A percentile compares a stretch with the other conserved stretches of the same genome.
Conservation (phyloP, 2,329 filamentous ascomycete species). For the Calonectria pseudoturangicola region DNA sequence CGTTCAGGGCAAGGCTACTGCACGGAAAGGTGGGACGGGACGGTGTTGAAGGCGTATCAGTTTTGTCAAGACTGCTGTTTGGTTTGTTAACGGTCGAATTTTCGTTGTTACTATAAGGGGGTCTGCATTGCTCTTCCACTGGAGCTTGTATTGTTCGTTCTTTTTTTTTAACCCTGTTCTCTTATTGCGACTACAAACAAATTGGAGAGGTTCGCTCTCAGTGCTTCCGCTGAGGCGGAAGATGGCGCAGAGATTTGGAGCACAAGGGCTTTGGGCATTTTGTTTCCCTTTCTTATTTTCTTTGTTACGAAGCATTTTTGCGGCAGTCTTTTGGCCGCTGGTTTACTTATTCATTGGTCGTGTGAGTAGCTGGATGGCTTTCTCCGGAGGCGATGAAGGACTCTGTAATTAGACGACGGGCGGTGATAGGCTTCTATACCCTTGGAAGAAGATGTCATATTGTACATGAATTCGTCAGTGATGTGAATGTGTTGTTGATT, state of each 20-base stretch:
- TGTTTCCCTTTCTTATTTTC: conserved; percentile 49
- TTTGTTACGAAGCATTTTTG: conserved; percentile 61
- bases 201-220: conserved; percentile 42
- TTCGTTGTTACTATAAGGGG: conserved; percentile 46
- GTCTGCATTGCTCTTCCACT: conserved; percentile 47
- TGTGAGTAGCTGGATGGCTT: conserved; percentile 34
- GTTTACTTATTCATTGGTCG: conserved; percentile 44
- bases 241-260: conserved; percentile 34
- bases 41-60: conserved; percentile 58
- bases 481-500: conserved; percentile 11
- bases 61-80: conserved; percentile 54
- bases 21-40: conserved; percentile 48
- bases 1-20: conserved; percentile 46
- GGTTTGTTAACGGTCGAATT: conserved; percentile 45
- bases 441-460: conserved; percentile 53
- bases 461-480: conserved; percentile 38
- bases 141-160: conserved; percentile 45
- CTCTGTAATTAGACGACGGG: conserved; percentile 61
- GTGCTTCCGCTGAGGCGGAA: conserved; percentile 29
- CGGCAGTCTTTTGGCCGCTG: conserved; percentile 51
- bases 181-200: conserved; percentile 46
- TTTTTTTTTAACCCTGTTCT: conserved; percentile 39
- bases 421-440: conserved; percentile 55
- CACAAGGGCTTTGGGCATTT: conserved; percentile 43
- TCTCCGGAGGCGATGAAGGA: conserved; percentile 41